Conservation (phyloP, 495 filamentous ascomycete species). For the Hypoxylon lenormandii region DNA sequence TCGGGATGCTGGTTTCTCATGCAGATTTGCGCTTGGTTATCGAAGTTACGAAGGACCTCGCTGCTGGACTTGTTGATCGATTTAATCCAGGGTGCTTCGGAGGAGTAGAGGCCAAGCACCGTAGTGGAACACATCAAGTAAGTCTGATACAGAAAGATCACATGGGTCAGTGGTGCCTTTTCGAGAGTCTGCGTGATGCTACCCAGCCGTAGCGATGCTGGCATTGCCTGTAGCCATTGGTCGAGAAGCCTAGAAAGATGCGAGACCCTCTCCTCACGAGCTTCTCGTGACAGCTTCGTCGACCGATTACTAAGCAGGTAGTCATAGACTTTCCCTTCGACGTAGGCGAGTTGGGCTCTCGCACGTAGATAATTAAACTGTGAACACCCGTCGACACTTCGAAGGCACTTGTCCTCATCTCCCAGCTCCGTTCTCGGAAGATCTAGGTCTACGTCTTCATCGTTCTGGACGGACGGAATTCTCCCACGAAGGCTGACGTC, state of each 20-base stretch:
- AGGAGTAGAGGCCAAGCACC: conserved; percentile 47
- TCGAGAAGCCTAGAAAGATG: conserved; percentile 39
- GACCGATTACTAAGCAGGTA: conserved; percentile 49
- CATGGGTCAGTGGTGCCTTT: conserved; percentile 36
- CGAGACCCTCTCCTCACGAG: conserved; percentile 36
- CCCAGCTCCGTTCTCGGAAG: conserved; percentile 31
- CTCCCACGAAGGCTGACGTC: conserved; percentile 47
- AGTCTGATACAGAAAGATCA: conserved; percentile 45
- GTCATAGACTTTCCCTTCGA: conserved; percentile 49
- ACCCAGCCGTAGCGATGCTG: conserved; percentile 37
- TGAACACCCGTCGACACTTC: conserved; percentile 43
- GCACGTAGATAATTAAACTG: conserved; percentile 46
- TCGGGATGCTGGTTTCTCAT: conserved; percentile 35
- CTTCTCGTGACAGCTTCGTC: conserved; percentile 33
- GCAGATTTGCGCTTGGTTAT: conserved; percentile 11
- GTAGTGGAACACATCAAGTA: conserved; percentile 46
- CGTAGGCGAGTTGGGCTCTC: conserved; percentile 46
- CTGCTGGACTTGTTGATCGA: conserved; percentile 18
- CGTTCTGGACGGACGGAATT: conserved; percentile 48
- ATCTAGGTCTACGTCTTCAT: conserved; percentile 49
- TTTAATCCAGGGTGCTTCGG: conserved; percentile 46
- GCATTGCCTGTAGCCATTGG: conserved; percentile 47
- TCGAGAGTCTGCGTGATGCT: conserved; percentile 33
- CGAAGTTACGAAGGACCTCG: conserved; percentile 23
- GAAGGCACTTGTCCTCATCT: conserved; percentile 43